Evolutionary conservation across 495 filamentous ascomycete species (phyloP), one percentile per base, ranked within the genome.

Genomic region (Neurospora cerealis): DNA sequence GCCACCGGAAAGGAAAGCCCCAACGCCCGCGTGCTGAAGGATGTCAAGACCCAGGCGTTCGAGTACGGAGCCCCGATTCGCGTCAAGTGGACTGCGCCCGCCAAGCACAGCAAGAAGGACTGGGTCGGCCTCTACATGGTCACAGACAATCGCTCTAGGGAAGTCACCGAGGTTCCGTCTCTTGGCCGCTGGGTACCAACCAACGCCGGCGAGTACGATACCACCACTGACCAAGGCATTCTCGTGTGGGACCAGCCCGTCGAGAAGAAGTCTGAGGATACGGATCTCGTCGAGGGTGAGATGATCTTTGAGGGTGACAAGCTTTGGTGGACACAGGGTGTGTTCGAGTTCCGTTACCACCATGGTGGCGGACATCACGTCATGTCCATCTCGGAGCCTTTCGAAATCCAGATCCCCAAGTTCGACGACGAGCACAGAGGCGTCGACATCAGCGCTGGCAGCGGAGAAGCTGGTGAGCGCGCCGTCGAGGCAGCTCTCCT

Each of bases 91-190:
- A 94, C 90, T 21, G 96, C 96, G 0, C 96, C 96, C 1, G 86
- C 91, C 71, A 94, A 95, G 78, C 96, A 98, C 83, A 91, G 90
- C 85, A 96, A 92, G 79, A 93, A 91, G 75, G 96, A 99, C 81
- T 99, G 96, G 96, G 89, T 99, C 70, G 95, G 95, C 24, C 85
- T 99, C 8, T 99, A 98, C 84, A 92, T 92, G 85, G 92, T 99
- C 28, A 93, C 92, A 5, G 96, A 98, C 81, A 98, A 98, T 79
- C 88, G 89, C 5, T 94, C 91, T 32, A 88, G 96, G 54, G 93
- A 97, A 62, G 83, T 91, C 34, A 96, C 95, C 34, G 88, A 91
- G 32, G 88, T 98, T 21, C 89, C 93, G 15, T 96, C 93, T 11
- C 91, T 96, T 75, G 95, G 95, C 70, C 89, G 96, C 72, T 99